A percentile compares a stretch with the other conserved stretches of the same genome.
Conservation (phyloP, 768 basidiomycete genomes). For the Termitomyces sp. region DNA sequence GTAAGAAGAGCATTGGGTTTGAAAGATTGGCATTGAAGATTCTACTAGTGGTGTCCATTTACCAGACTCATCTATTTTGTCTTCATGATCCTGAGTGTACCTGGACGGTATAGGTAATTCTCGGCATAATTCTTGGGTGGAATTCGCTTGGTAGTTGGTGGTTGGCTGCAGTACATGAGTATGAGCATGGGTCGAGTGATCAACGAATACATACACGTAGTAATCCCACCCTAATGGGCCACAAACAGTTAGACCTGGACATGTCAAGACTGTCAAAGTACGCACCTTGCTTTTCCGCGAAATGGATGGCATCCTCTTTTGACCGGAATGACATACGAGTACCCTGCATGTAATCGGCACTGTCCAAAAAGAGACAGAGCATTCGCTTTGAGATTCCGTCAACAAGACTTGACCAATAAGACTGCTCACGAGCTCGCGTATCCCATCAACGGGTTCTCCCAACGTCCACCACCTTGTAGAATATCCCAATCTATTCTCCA, state of each 20-base stretch:
- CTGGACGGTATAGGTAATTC: conserved; percentile 82
- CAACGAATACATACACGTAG: conserved; percentile 60
- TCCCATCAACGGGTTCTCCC: conserved; percentile 99
- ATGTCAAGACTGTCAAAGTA: background rate
- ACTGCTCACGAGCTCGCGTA: conserved; percentile 87
- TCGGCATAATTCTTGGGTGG: conserved; percentile 88
- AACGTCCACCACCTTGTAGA: conserved; percentile 83
- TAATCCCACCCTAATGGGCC: conserved; percentile 81
- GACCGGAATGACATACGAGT: conserved; percentile 77
- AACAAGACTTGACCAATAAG: background rate
- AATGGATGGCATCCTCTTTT: conserved; percentile 89
- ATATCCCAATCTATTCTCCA: conserved; percentile 97
- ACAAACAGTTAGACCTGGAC: conserved; percentile 6
- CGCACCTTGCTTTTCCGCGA: conserved; percentile 94
- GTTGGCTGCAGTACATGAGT: conserved; percentile 39
- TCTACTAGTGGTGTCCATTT: background rate
- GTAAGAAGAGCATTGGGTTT: background rate
- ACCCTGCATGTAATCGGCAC: conserved; percentile 96
- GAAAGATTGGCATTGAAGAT: background rate
- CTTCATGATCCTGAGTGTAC: conserved; percentile 75
- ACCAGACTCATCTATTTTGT: conserved; percentile 71
- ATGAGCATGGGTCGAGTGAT: conserved; percentile 6
- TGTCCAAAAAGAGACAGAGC: conserved; percentile 22
- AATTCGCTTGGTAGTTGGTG: conserved; percentile 55
- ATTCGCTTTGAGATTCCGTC: background rate